Percentiles rank a stretch among this genome's conserved stretches.
These are phyloP conservation scores for Haplosporangium gracile DNA, from an alignment of 192 early-diverging fungal genomes.

Conservation along the genomic window DNA sequence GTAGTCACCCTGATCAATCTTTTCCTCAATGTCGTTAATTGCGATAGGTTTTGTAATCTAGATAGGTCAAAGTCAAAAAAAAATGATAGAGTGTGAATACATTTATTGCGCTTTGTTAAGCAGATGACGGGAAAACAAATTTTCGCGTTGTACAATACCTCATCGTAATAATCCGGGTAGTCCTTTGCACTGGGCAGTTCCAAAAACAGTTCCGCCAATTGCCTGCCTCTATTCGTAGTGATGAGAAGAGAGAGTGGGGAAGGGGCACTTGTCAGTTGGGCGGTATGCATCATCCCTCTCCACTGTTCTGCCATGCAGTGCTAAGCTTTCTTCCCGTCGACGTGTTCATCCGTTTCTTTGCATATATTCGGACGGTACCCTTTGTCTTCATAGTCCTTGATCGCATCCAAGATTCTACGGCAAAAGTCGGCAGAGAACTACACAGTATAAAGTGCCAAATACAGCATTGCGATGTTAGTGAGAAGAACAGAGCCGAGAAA, in stretches of 20 bases:
- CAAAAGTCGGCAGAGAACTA: conserved; percentile 28
- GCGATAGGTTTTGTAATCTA: conserved; percentile 31
- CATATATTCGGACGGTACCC: neutral
- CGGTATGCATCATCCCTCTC: neutral
- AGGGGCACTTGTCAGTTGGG: neutral
- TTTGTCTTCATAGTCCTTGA: conserved; percentile 27
- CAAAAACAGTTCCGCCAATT: conserved; percentile 79
- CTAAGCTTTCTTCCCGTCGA: neutral
- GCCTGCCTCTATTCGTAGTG: conserved; percentile 54
- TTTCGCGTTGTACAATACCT: conserved; percentile 83
- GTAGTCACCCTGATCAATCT: conserved; percentile 77
- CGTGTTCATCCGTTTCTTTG: too few relatives aligned
- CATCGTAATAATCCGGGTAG: conserved; percentile 91
- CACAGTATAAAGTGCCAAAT: neutral
- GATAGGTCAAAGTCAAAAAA: neutral
- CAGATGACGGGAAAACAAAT: conserved; percentile 13
- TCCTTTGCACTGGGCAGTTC: conserved; percentile 75
- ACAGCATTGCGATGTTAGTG: neutral
- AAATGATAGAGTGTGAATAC: neutral
- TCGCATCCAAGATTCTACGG: conserved; percentile 5
- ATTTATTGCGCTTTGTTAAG: neutral
- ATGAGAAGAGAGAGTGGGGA: neutral
- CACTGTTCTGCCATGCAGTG: neutral
- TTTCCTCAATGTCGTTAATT: conserved; percentile 57
- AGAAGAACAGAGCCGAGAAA: neutral